Percentiles rank a stretch among this genome's conserved stretches.
Conservation (phyloP, 2,329 filamentous ascomycete species). For the Emericellopsis cladophorae region DNA sequence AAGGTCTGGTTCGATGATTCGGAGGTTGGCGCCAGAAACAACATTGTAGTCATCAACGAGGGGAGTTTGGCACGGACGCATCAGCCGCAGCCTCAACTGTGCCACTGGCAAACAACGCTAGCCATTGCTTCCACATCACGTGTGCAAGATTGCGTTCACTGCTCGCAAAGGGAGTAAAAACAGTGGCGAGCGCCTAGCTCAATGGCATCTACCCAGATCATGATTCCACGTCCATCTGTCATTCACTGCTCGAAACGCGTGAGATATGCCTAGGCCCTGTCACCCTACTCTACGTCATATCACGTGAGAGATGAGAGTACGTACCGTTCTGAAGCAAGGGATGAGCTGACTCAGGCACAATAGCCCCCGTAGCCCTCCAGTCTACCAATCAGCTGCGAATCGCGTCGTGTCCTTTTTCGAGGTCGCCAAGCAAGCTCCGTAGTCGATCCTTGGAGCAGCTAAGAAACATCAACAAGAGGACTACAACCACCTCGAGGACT, state of each 20-base stretch:
- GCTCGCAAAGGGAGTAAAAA: no score
- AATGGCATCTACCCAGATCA: not conserved
- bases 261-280: no score
- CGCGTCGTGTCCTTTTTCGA: constrained; percentile 12
- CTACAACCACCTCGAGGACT: not conserved
- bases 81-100: no score
- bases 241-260: not conserved
- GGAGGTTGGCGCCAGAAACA: no score
- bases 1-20: no score
- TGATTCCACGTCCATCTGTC: not conserved
- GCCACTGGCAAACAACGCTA: no score
- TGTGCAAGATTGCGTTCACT: no score
- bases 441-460: not conserved
- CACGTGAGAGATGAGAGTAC: not conserved
- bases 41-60: no score
- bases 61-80: not conserved
- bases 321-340: no score
- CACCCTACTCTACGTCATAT: constrained; percentile 1
- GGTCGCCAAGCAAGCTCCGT: constrained; percentile 4
- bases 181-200: not conserved
- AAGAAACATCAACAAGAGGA: constrained; percentile 1
- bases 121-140: no score
- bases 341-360: no score
- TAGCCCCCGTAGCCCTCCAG: not conserved
- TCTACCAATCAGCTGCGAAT: constrained; percentile 8